Conservation (phyloP, 2,329 filamentous ascomycete genomes). For the Chrysosporium queenslandicum region DNA sequence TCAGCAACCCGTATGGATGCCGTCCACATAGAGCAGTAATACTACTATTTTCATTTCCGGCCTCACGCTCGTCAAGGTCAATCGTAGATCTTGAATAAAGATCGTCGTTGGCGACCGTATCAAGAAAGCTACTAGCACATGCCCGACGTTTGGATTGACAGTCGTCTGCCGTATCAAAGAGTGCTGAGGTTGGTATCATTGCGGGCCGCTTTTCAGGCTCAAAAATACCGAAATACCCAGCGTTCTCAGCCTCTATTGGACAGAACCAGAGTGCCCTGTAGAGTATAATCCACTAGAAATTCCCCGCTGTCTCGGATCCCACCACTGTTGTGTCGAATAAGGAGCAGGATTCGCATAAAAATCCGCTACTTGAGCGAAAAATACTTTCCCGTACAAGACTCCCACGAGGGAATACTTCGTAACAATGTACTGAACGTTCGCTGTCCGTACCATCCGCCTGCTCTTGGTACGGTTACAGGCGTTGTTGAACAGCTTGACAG, state of each 20-base stretch:
- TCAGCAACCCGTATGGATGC: neutral
- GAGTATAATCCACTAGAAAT: slow-evolving; percentile 5
- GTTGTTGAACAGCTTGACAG: neutral
- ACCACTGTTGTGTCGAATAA: neutral
- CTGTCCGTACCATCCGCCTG: neutral
- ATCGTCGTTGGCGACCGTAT: neutral
- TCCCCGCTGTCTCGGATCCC: neutral
- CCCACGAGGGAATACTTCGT: too few relatives aligned
- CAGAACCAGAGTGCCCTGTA: neutral
- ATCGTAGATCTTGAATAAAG: neutral
- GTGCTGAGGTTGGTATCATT: too few relatives aligned
- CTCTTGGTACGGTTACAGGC: neutral
- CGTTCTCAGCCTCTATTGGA: neutral
- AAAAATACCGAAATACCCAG: too few relatives aligned
- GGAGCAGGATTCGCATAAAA: neutral
- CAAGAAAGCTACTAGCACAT: neutral
- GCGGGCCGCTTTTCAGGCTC: too few relatives aligned
- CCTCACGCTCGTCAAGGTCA: neutral
- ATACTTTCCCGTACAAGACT: too few relatives aligned
- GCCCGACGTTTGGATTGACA: neutral
- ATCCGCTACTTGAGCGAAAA: too few relatives aligned
- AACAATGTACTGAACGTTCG: too few relatives aligned
- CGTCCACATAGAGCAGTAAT: neutral
- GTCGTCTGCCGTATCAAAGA: neutral
- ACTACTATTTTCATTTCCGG: neutral